These are phyloP conservation scores for Aristolochia fimbriata DNA, from an alignment of 164 flowering plant genomes.

Conservation along the genomic window DNA sequence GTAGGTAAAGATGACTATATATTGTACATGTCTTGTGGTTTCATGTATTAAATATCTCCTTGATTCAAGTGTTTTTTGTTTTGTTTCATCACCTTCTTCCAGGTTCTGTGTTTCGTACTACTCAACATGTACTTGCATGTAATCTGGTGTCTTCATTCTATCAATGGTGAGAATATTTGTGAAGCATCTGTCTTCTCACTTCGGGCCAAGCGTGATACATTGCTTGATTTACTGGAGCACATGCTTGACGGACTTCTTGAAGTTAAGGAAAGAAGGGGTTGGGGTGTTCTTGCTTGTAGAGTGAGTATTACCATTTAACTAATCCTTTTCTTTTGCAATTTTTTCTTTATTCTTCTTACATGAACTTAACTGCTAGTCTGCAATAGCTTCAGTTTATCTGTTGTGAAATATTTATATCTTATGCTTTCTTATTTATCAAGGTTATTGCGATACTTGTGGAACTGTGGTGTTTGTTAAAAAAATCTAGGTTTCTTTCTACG, in stretches of 20 bases:
- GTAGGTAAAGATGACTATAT: conserved; percentile 21
- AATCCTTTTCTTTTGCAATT: neutral
- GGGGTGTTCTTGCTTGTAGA: conserved; percentile 59
- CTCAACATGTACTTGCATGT: conserved; percentile 87
- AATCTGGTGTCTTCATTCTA: conserved; percentile 65
- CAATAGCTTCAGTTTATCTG: no score
- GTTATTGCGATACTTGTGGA: conserved; percentile 46
- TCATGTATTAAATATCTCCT: neutral
- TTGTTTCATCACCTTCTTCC: conserved; percentile 13
- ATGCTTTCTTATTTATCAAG: neutral
- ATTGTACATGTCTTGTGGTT: neutral
- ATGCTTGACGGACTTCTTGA: conserved; percentile 30
- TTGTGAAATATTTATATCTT: neutral
- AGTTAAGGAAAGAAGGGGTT: conserved; percentile 22
- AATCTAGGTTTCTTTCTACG: conserved; percentile 49
- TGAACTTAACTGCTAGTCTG: no score
- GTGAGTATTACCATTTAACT: conserved; percentile 32
- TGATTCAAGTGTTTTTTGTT: conserved; percentile 1
- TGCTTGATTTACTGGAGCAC: conserved; percentile 61
- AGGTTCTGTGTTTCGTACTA: conserved; percentile 76
- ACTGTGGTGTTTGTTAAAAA: conserved; percentile 68
- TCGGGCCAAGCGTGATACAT: conserved; percentile 46
- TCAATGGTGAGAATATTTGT: conserved; percentile 44
- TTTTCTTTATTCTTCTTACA: neutral
- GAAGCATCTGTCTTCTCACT: conserved; percentile 59